Conservation (phyloP, 768 basidiomycete species). For the Tubosaeta sp. region DNA sequence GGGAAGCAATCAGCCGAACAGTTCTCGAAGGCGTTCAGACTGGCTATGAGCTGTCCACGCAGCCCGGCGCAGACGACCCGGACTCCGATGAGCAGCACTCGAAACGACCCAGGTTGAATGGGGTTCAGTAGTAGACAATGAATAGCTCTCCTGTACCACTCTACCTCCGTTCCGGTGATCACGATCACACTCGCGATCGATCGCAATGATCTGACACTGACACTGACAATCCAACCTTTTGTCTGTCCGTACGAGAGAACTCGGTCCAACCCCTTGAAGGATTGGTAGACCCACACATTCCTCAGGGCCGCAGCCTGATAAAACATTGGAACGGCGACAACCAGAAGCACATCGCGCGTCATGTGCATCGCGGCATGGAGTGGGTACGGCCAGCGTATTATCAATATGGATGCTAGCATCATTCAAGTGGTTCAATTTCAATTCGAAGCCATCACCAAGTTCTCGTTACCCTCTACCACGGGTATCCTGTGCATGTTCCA, state of each 20-base stretch:
- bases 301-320: conserved; percentile 25
- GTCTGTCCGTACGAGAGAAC: background rate
- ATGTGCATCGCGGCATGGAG: conserved; percentile 11
- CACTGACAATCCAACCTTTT: conserved; percentile 15
- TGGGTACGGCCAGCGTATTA: conserved; percentile 17
- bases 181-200: conserved; percentile 29
- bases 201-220: conserved; percentile 29
- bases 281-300: conserved; percentile 16
- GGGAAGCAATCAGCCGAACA: conserved; percentile 53
- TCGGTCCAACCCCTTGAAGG: conserved; percentile 11
- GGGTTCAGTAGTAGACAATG: conserved; percentile 3
- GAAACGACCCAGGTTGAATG: conserved; percentile 28
- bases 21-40: conserved; percentile 64
- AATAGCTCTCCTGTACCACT: conserved; percentile 6
- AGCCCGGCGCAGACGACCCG: conserved; percentile 3
- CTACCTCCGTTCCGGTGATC: conserved; percentile 29
- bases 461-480: conserved; percentile 26
- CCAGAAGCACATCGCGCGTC: conserved; percentile 6
- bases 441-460: conserved; percentile 22
- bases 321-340: conserved; percentile 16
- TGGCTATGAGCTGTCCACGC: conserved; percentile 51
- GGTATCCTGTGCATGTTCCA: conserved; percentile 29
- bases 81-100: conserved; percentile 8
- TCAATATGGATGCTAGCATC: conserved; percentile 22
- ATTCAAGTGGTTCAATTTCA: conserved; percentile 23